Evolutionary conservation across 306 rosid genomes (phyloP), one percentile per base, ranked within the genome.

Genomic region (Casuarina cunninghamiana): DNA sequence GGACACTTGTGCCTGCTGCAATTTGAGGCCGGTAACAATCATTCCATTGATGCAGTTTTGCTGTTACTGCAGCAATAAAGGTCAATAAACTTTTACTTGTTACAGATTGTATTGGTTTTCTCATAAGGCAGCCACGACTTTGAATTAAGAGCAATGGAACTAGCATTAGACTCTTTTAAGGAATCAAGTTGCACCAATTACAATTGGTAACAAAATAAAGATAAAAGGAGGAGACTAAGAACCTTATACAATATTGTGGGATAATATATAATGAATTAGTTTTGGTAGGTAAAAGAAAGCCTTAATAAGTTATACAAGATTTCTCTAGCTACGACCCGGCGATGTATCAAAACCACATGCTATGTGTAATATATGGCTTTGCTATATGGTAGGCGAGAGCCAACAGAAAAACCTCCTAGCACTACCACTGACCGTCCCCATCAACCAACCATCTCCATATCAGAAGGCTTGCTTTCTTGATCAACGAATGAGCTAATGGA

Each of bases 391-490:
- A 38, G 49, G 16, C 16, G 9, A 41, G 19, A 6, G 75, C 53
- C 57, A 53, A 44, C 32, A 46, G 53, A 70, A 41, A 71, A 43
- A 61, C 26, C 55, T 57, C 57, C 43, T 53, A 58, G 63, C 68
- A 32, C 66, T 41, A 35, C 42, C 19, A 19, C 26, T 5, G 38
- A 77, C 35, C 69, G 70, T 77, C 77, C 39, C 68, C 32, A 81
- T 86, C 85, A 91, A 76, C 88, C 91, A 78, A 72, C 89, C 95
- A 93, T 93, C 80, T 93, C 89, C 77, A 84, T 68, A 76, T 88
- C 96, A 39, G 67, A 58, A 67, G 76, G 77, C 77, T 53, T 75
- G 69, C 69, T 75, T 69, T 80, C 90, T 78, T 86, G 86, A 72
- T 87, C 89, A 48, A 42, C 74, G 5, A 84, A 62, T 69, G 83